Evolutionary conservation across 2,329 filamentous ascomycete genomes (phyloP).

Genomic region (Parasarocladium wereldwijsianum): DNA sequence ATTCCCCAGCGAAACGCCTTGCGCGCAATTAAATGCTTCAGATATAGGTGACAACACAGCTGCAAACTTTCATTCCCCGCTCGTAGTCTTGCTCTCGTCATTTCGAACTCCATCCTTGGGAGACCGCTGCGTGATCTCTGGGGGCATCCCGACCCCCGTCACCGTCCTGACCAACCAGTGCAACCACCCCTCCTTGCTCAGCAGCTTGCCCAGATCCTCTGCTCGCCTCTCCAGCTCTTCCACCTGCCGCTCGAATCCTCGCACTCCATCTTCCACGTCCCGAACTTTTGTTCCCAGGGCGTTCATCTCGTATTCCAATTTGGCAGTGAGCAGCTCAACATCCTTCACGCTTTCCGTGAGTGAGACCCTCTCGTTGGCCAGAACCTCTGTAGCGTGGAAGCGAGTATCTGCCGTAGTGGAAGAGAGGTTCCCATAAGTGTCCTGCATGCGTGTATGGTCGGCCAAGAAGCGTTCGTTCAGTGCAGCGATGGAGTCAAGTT

Average conservation of each 20-base stretch:
- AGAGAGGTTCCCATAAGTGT: constrained; percentile 54
- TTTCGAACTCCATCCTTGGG: no score
- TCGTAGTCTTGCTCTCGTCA: constrained; percentile 8
- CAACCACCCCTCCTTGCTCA: constrained; percentile 49
- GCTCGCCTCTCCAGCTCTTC: constrained; percentile 52
- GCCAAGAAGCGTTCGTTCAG: constrained; percentile 48
- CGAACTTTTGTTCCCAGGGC: constrained; percentile 65
- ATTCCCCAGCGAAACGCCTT: no score
- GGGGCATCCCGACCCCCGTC: constrained; percentile 45
- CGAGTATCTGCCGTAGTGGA: constrained; percentile 55
- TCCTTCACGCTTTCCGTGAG: constrained; percentile 62
- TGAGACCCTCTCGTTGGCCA: constrained; percentile 53
- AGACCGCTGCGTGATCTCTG: constrained; percentile 34
- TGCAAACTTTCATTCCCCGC: neutral
- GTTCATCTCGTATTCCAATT: constrained; percentile 84
- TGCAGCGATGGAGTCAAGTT: constrained; percentile 38
- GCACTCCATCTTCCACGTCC: constrained; percentile 74
- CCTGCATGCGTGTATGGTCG: constrained; percentile 51
- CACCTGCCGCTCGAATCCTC: constrained; percentile 67
- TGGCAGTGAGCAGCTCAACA: constrained; percentile 66
- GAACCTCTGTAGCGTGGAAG: constrained; percentile 50
- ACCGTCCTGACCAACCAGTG: constrained; percentile 49
- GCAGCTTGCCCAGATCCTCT: constrained; percentile 44
- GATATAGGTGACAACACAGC: no score
- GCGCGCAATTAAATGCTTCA: no score